Base-by-base conservation (phyloP, 2,329 filamentous ascomycete genomes). In the Alternaria rosae region DNA sequence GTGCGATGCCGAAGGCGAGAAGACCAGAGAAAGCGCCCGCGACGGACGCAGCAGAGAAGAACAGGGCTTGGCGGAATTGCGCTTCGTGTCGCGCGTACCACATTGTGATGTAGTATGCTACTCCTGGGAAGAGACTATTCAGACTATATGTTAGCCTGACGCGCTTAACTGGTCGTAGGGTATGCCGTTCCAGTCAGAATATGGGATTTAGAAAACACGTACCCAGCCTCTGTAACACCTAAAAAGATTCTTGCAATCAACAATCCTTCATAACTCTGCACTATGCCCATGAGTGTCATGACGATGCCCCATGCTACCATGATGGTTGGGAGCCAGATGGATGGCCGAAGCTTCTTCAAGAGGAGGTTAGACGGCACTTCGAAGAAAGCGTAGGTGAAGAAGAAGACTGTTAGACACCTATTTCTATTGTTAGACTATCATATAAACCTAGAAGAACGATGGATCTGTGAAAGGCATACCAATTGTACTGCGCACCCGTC, bases 71-170 rank as follows among this genome's bases (percentile, higher is more conserved):
- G 7, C 87, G 80, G 32, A 84, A 86, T 47, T 87, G 86, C 55
- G 84, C 80, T 69, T 89, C 87, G 43, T 87, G 83, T n/a, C 85
- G 80, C 57, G 85, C 85, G 65, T 89, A 89, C 86, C 87, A 89
- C 80, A 87, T 87, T 2, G 86, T 88, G 13, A 89, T 82, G 61
- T 88, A 85, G 70, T 86, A 88, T 15, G 85, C 70, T 6, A 76
- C 73, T 15, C 76, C 74, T 12, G 76, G 76, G 23, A 78, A 79
- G 1, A 79, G 50, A 3, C 72, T 71, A 5, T 42, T 50, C 2
- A 13, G 20, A 32, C 11, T 1, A 0, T 2, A 3, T 21, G 44
- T 45, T 26, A 57, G 65, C 25, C 47, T 54, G 4, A 8, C 13
- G 6, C 5, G 9, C 42, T 23, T 11, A 21, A 13, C 4, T 3